Base-by-base conservation (phyloP, 2,329 filamentous ascomycete genomes). In the Paecilomyces formosus region DNA sequence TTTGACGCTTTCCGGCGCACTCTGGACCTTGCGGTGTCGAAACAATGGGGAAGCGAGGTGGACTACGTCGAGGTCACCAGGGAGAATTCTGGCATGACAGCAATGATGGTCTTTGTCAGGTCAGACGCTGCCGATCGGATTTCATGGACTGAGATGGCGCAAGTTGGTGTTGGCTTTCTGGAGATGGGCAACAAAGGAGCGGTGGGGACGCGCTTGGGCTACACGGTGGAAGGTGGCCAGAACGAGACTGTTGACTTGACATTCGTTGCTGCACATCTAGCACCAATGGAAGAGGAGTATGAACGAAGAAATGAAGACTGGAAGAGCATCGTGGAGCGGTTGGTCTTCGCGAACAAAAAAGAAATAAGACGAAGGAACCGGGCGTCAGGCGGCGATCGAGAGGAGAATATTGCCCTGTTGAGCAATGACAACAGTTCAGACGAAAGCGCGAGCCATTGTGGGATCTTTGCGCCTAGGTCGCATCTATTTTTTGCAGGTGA, bases 101-200 rank as follows among this genome's bases (percentile, higher is more conserved):
- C 84, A 24, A 84, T 97, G 55, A 85, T 97, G 80, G 81, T 97
- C 18, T 96, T 96, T 71, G 88, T 87, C 21, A 85, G 85, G 58
- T 81, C 87, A 2, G 76, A 81, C 51, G 67, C 83, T 50, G 79
- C 82, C 0, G 74, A 81, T 8, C 79, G 82, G 24, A 78, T 97
- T 55, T 77, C 78, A 56, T 79, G 83, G 66, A 77, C 94, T n/a
- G 83, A 90, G 63, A 86, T 85, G n/a, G 90, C 88, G 1, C 89
- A 89, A 56, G 88, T 92, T 1, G 92, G 94, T 0, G 88, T 97
- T 54, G 94, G 94, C 0, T 74, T 92, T 0, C 87, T 86, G 59
- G 88, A 93, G 55, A 94, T 96, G 88, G 94, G 92, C 15, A 97
- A 97, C 74, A 99, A 99, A 75, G 94, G 93, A 30, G 93, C 92